Conservation (phyloP, 192 early-diverging fungal species). For the Entrophospora sp. region DNA sequence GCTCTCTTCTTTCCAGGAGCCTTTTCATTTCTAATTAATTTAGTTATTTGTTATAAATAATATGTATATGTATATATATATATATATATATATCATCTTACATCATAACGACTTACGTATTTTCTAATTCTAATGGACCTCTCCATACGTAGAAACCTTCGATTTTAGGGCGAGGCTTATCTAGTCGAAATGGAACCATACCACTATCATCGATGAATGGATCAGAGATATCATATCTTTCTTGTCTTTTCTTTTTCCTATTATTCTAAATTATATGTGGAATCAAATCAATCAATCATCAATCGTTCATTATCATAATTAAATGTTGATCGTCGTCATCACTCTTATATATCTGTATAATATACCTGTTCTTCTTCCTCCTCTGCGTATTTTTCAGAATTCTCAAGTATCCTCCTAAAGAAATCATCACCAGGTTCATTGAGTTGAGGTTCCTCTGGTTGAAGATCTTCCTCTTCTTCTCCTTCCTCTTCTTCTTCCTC, state of each 20-base stretch:
- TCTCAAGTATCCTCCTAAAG: background rate
- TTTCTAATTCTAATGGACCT: slow-evolving; percentile 32
- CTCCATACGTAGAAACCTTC: slow-evolving; percentile 45
- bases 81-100: background rate
- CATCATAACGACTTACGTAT: slow-evolving; percentile 25
- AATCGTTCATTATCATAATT: no score
- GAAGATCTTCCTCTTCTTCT: no score
- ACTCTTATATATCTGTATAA: no score
- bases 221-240: slow-evolving; percentile 46
- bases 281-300: background rate
- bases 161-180: slow-evolving; percentile 28
- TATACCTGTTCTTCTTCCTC: no score
- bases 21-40: background rate
- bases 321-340: no score
- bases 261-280: background rate
- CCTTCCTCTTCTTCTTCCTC: no score
- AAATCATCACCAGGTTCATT: background rate
- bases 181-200: slow-evolving; percentile 31
- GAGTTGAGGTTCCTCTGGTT: no score
- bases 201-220: slow-evolving; percentile 56
- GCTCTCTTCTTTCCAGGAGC: background rate
- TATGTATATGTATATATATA: background rate
- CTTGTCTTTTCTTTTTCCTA: background rate
- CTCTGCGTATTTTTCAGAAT: background rate
- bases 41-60: background rate